Base-by-base conservation (phyloP, 2,329 filamentous ascomycete genomes). In the Exophiala viscosa region DNA sequence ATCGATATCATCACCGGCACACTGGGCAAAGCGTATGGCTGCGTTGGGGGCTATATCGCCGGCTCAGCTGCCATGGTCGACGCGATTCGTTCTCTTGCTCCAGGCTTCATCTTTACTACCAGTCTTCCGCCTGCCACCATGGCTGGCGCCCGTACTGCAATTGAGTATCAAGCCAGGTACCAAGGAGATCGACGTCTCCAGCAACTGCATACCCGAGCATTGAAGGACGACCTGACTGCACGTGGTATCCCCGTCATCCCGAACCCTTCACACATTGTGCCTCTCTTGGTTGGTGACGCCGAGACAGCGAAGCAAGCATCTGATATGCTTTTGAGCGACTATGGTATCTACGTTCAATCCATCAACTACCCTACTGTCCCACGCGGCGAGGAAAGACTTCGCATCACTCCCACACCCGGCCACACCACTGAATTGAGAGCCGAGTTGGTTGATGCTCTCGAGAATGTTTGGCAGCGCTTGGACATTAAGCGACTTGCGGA, bases 281-380 rank as follows among this genome's bases (percentile, higher is more conserved):
- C 93, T 3, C 82, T 97, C 49, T 80, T 99, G 10, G 92, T 99
- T 45, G 93, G 93, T 54, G 93, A 95, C 66, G 93, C 93, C 42
- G 91, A 93, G 72, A 76, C 95, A 36, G 93, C 93, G 54, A 96
- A 93, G 78, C 79, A 86, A 63, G 93, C 93, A 6, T 95, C 89
- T 18, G 93, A 99, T 68, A 84, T 95, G 76, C 83, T 99, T 17
- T 81, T 99, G 11, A 84, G 87, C 62, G 87, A 95, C 62, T 88
- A 96, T 76, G 83, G 85, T 57, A 96, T 99, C 68, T 99, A 99
- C 69, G 93, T 99, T 20, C 93, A 99, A 74, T 90, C 90, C 50
- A 97, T 99, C 80, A 99, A 99, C 76, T 97, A 97, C 73, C 93
- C 93, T 2, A 99, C 93, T 46, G 93, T 99, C 2, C 93, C 93